phyloP scores from a whole-genome alignment of 352 stramenopile genomes.

The Phytophthora multivora region DNA sequence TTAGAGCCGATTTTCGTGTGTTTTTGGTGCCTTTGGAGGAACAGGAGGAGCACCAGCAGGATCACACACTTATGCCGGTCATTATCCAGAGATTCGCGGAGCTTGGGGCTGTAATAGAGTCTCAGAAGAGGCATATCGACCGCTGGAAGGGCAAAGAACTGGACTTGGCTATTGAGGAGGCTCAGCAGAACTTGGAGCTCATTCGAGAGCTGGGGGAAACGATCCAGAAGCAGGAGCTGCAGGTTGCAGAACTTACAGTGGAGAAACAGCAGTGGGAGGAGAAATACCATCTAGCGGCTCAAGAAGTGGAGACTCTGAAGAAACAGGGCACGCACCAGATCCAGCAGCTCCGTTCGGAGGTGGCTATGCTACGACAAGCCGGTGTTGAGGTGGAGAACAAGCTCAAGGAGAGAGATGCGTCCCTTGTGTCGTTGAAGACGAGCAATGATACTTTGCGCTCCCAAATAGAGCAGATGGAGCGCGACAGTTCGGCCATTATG shows the following conservation, averaged over 20 bases:
- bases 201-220: slow-evolving; percentile 59
- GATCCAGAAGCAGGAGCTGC: slow-evolving; percentile 65
- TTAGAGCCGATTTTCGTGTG: slow-evolving; percentile 42
- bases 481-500: slow-evolving; percentile 36
- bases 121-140: slow-evolving; percentile 85
- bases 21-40: slow-evolving; percentile 52
- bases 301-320: slow-evolving; percentile 58
- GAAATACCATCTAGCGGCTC: slow-evolving; percentile 63
- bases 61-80: slow-evolving; percentile 73
- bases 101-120: slow-evolving; percentile 82
- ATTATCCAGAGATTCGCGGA: slow-evolving; percentile 83
- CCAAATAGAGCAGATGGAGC: slow-evolving; percentile 54
- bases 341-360: slow-evolving; percentile 51
- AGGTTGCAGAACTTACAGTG: slow-evolving; percentile 55
- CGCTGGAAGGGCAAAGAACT: slow-evolving; percentile 87
- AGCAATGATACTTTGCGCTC: slow-evolving; percentile 46
- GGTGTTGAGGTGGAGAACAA: slow-evolving; percentile 56
- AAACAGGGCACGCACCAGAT: slow-evolving; percentile 61
- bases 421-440: slow-evolving; percentile 41
- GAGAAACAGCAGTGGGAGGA: slow-evolving; percentile 84
- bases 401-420: slow-evolving; percentile 47
- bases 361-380: slow-evolving; percentile 51
- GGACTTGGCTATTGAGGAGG: slow-evolving; percentile 75
- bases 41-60: slow-evolving; percentile 80
- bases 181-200: slow-evolving; percentile 68